Base-by-base conservation (phyloP, 495 filamentous ascomycete species). In the Lasiosphaeria hispida region DNA sequence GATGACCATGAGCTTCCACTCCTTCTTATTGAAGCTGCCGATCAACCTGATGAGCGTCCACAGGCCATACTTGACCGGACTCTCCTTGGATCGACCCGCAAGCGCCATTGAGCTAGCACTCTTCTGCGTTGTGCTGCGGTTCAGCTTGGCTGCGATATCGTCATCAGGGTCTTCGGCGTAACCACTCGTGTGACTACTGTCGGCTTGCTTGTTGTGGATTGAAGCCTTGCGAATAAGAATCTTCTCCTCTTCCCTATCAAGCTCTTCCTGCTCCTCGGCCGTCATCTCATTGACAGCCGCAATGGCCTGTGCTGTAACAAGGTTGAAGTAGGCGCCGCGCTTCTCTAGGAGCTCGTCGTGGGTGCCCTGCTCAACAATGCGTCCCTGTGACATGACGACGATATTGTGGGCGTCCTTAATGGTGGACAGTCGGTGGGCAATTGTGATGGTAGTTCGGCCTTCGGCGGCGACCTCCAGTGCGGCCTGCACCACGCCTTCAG, bases 321-420 rank as follows among this genome's bases (percentile, higher is more conserved):
- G 75, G 38, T 73, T 74, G 42, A 74, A 79, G 63, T 84, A 85
- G 3, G 75, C 85, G 1, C 83, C 83, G 52, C 73, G 83, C 56
- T 80, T 70, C 55, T 77, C 73, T 3, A 94, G 66, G 54, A 96
- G 73, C 56, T 84, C 81, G 9, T 83, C 80, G 70, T 92, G 90
- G 14, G 82, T 87, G 1, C 91, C 90, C 57, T 77, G 91, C 66
- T 98, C 94, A n/a, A 94, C 80, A 57, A 97, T 95, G 15, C 78
- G 69, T 48, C 94, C 94, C 54, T 87, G 73, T 10, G 85, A 80
- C 85, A 98, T 91, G 62, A 96, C 91, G 14, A 97, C 91, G 58
- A 98, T 98, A 67, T 96, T 98, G 68, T 96, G 87, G 0, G 92
- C 93, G 56, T 87, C 83, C 72, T 88, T 93, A 76, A 98, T 96